A percentile compares a stretch with the other conserved stretches of the same genome.
Conservation (phyloP, 352 stramenopile genomes). For the Globisporangium heterothallicum region DNA sequence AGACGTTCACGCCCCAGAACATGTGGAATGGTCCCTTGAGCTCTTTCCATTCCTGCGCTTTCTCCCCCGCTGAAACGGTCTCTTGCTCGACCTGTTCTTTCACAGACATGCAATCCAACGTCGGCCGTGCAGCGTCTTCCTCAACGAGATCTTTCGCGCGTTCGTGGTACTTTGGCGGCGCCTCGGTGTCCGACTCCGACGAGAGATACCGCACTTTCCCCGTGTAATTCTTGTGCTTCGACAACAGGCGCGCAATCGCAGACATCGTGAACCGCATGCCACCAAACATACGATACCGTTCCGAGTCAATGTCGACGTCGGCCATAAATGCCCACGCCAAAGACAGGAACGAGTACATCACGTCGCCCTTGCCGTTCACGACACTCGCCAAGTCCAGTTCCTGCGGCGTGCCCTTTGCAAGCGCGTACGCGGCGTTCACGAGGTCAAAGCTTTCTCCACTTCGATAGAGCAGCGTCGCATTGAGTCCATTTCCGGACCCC, state of each 20-base stretch:
- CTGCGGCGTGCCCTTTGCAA: constrained; percentile 55
- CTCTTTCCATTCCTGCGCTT: constrained; percentile 22
- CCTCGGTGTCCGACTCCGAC: constrained; percentile 18
- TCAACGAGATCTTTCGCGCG: constrained; percentile 10
- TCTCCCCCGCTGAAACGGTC: constrained; percentile 4
- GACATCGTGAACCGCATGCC: constrained; percentile 47
- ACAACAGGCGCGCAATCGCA: constrained; percentile 33
- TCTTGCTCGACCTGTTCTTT: constrained; percentile 11
- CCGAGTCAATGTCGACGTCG: constrained; percentile 72
- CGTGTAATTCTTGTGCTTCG: constrained; percentile 31
- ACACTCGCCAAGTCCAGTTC: constrained; percentile 55
- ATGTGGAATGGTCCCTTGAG: constrained; percentile 48
- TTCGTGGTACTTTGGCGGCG: constrained; percentile 32
- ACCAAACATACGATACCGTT: constrained; percentile 56
- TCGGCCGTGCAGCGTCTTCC: constrained; percentile 11
- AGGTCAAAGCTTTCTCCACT: constrained; percentile 40
- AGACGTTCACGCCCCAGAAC: constrained; percentile 61
- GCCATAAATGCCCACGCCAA: constrained; percentile 78
- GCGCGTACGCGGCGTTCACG: constrained; percentile 54
- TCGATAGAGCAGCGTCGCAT: constrained; percentile 41
- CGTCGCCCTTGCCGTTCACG: constrained; percentile 38
- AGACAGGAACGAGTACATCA: constrained; percentile 79
- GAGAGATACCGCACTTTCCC: constrained; percentile 35
- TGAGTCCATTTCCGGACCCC: constrained; percentile 66
- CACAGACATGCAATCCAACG: constrained; percentile 19